Base-by-base conservation (phyloP, 2,329 filamentous ascomycete genomes). In the Colletotrichum sp. region DNA sequence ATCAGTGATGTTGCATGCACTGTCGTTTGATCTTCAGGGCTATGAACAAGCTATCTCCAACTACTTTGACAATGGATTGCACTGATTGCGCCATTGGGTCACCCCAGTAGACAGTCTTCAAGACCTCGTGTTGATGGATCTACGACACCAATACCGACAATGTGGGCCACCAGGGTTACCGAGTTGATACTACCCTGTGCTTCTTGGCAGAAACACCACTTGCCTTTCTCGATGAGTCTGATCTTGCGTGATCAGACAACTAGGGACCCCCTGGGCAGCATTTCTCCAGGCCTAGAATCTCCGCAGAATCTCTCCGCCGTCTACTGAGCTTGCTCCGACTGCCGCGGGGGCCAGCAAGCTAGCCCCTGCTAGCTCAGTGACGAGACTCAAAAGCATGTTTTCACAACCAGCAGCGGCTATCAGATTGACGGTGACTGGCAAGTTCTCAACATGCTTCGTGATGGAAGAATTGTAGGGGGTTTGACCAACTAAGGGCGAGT, bases 341-440 rank as follows among this genome's bases (percentile, higher is more conserved):
- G 16, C 39, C 16, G 39, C 39, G 1, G 39, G 39, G 39, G 16
- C 39, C 39, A 43, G 16, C 39, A 43, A 43, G 39, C 39, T 2
- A 1, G 5, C 39, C 16, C 16, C 16, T n/a, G 39, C 39, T 70
- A 93, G 76, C 43, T 90, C 88, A 65, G 87, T 82, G 2, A 90
- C 88, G 55, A 93, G 81, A 34, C 85, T 86, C 36, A 89, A 89
- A n/a, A 93, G 78, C 85, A 92, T 86, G 0, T 88, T 88, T 81
- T 93, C 92, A 77, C 92, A 93, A 0, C 91, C 91, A 75, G 88
- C 89, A 1, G 90, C 88, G 0, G 87, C 91, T 82, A 93, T 83
- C 18, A 93, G 83, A 77, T 91, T 86, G 0, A 92, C 86, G 0
- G 89, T 88, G 0, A 93, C 91, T 0, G 92, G 92, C 30, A 93